phyloP scores from a whole-genome alignment of 108 stramenopile genomes.

The Schizochytrium sp. region DNA sequence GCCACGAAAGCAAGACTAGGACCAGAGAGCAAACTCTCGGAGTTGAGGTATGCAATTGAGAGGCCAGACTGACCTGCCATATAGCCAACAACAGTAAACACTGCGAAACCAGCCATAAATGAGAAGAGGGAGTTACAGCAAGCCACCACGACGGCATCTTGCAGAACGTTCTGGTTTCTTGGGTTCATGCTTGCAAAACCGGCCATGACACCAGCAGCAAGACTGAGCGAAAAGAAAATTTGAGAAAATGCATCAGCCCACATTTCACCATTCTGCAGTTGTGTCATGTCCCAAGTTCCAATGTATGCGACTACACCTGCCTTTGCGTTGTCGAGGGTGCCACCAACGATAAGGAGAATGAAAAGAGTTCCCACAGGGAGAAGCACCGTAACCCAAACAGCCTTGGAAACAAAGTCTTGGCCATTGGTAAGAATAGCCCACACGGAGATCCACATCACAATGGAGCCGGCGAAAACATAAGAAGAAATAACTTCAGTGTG shows the following conservation, averaged over 20 bases:
- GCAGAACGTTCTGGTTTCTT: conserved; percentile 73
- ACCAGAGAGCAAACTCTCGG: conserved; percentile 65
- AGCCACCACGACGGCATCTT: conserved; percentile 75
- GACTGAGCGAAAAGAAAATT: conserved; percentile 78
- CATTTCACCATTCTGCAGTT: conserved; percentile 73
- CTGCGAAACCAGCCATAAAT: conserved; percentile 80
- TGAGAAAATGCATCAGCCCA: conserved; percentile 80
- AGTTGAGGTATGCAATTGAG: conserved; percentile 56
- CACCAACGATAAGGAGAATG: conserved; percentile 27
- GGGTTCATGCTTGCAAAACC: conserved; percentile 78
- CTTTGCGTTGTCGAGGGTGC: conserved; percentile 23
- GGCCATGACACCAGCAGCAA: conserved; percentile 79
- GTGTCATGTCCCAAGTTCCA: conserved; percentile 74
- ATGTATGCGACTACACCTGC: conserved; percentile 75
- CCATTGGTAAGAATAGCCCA: conserved; percentile 24
- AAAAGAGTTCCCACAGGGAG: conserved; percentile 31
- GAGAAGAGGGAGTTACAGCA: conserved; percentile 73
- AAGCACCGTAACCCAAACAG: conserved; percentile 44
- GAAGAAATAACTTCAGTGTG: conserved; percentile 4
- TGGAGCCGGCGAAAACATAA: conserved; percentile 52
- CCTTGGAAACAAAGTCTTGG: conserved; percentile 48
- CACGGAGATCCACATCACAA: conserved; percentile 7
- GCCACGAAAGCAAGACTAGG: conserved; percentile 76
- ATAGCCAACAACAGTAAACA: conserved; percentile 79
- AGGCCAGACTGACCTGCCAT: conserved; percentile 67